These are phyloP conservation scores for Pseudofabraea citricarpa DNA, from an alignment of 2,329 filamentous ascomycete species.

Conservation along the genomic window DNA sequence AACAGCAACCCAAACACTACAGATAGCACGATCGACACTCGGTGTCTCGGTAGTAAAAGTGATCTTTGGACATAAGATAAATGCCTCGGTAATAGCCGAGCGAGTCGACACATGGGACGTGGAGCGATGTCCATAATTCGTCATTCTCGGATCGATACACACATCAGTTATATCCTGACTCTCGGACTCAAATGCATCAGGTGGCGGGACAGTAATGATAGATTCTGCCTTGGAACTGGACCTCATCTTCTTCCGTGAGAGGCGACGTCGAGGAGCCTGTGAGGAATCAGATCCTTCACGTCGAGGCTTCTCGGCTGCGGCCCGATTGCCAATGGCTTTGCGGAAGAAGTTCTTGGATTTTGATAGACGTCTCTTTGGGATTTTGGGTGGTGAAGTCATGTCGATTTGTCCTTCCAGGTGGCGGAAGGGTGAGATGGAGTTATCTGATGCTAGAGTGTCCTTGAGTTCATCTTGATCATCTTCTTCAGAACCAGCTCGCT, in stretches of 20 bases:
- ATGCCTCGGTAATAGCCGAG: conserved; percentile 3
- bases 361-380: conserved; percentile 18
- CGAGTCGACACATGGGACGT: conserved; percentile 5
- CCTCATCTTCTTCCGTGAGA: conserved; percentile 14
- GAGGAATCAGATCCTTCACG: conserved; percentile 10
- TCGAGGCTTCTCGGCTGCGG: conserved; percentile 7
- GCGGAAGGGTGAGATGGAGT: neutral
- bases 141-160: conserved; percentile 11
- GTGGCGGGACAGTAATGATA: conserved; percentile 4
- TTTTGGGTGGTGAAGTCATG: conserved; percentile 4
- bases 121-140: conserved; percentile 5
- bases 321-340: conserved; percentile 18
- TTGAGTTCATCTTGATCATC: no score
- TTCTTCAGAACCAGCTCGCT: no score
- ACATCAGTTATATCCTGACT: conserved; percentile 17
- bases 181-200: conserved; percentile 7
- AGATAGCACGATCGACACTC: conserved; percentile 23
- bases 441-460: neutral
- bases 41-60: conserved; percentile 25
- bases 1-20: conserved; percentile 30
- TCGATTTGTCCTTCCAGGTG: neutral
- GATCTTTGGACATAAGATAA: conserved; percentile 24
- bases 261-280: conserved; percentile 17
- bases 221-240: conserved; percentile 6
- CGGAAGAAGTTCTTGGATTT: conserved; percentile 27